Conservation (phyloP, 495 filamentous ascomycete genomes). For the Echria macrotheca region DNA sequence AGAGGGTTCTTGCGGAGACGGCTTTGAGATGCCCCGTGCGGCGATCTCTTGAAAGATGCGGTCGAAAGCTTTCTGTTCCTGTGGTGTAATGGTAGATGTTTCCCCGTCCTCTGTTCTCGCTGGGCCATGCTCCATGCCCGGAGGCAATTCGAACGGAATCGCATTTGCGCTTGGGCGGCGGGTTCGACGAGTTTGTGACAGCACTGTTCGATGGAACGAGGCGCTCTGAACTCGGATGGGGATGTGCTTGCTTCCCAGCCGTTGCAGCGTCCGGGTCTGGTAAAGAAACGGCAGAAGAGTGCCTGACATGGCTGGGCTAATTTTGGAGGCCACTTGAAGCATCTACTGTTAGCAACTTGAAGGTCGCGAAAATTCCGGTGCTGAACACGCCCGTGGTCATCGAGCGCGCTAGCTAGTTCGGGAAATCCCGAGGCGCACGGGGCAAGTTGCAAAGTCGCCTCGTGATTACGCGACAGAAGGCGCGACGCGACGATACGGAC, state of each 20-base stretch:
- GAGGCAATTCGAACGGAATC: slow-evolving; percentile 36
- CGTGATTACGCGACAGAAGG: slow-evolving; percentile 21
- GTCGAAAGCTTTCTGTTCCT: slow-evolving; percentile 51
- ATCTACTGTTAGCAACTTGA: no score
- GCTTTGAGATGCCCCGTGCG: slow-evolving; percentile 9
- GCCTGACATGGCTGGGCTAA: slow-evolving; percentile 25
- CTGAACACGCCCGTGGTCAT: no score
- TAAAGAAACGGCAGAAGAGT: slow-evolving; percentile 61
- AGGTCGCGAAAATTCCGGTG: no score
- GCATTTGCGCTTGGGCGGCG: no score
- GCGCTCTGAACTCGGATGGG: slow-evolving; percentile 16
- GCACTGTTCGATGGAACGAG: slow-evolving; percentile 13
- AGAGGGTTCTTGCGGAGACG: not conserved
- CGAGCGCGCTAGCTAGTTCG: no score
- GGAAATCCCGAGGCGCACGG: no score
- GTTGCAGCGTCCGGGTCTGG: slow-evolving; percentile 58
- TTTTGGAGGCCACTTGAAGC: not conserved
- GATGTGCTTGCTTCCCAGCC: slow-evolving; percentile 14
- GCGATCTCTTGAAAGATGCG: slow-evolving; percentile 55
- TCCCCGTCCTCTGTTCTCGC: slow-evolving; percentile 4
- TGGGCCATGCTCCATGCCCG: slow-evolving; percentile 12
- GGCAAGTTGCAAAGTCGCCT: no score
- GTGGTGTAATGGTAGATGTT: slow-evolving; percentile 50
- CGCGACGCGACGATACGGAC: slow-evolving; percentile 15
- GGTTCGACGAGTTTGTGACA: no score